These are phyloP conservation scores for Nemophila menziesii DNA, from an alignment of 257 asterid genomes.

Conservation along the genomic window DNA sequence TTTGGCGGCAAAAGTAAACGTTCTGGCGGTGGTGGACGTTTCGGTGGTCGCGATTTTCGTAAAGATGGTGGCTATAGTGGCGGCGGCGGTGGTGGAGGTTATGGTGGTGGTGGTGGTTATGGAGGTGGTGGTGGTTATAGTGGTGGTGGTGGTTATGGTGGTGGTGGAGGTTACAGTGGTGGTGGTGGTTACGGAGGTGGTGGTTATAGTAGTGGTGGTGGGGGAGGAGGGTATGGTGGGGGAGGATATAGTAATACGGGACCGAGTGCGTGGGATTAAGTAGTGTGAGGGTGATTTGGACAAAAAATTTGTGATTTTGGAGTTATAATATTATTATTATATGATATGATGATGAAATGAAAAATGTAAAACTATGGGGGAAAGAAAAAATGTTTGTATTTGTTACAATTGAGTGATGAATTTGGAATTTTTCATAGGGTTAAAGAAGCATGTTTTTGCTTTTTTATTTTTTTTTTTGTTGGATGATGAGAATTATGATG, in stretches of 20 bases:
- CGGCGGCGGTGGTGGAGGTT: slow-evolving; percentile 2
- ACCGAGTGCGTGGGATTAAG: background rate
- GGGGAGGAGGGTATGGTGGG: no score
- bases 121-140: slow-evolving; percentile 2
- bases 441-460: no score
- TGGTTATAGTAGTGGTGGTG: background rate
- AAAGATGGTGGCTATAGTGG: slow-evolving; percentile 2
- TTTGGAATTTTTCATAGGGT: no score
- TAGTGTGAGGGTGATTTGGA: background rate
- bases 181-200: slow-evolving; percentile 1
- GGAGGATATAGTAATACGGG: background rate
- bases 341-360: no score
- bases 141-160: background rate
- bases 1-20: slow-evolving; percentile 9
- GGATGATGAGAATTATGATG: no score
- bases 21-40: slow-evolving; percentile 12
- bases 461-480: no score
- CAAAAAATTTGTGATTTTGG: background rate
- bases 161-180: slow-evolving; percentile 2
- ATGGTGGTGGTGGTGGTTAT: background rate
- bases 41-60: slow-evolving; percentile 14
- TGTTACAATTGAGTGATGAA: no score
- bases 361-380: background rate
- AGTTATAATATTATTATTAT: background rate
- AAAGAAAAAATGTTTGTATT: no score